Evolutionary conservation across 2,329 filamentous ascomycete species (phyloP).

Genomic region (Penicillium sp.): DNA sequence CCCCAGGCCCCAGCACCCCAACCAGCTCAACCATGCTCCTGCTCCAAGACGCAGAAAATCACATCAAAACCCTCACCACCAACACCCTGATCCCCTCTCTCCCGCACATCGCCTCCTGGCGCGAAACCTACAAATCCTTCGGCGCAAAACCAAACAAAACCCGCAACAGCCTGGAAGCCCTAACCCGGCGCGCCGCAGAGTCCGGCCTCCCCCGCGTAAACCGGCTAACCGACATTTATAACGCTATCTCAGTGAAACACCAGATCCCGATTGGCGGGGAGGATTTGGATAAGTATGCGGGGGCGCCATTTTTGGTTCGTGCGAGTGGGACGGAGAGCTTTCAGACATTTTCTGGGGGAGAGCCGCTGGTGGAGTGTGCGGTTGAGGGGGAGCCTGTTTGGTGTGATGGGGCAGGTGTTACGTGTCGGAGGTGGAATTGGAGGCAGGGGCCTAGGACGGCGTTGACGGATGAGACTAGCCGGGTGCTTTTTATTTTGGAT

Average conservation of each 20-base stretch:
- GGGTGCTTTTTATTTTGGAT: slow-evolving; percentile 30
- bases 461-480: slow-evolving; percentile 36
- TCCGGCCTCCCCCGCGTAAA: slow-evolving; percentile 41
- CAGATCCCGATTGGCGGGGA: slow-evolving; percentile 44
- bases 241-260: slow-evolving; percentile 42
- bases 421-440: slow-evolving; percentile 46
- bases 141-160: slow-evolving; percentile 43
- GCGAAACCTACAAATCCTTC: slow-evolving; percentile 42
- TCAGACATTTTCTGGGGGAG: slow-evolving; percentile 32
- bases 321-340: slow-evolving; percentile 40
- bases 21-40: slow-evolving; percentile 34
- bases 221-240: slow-evolving; percentile 44
- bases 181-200: slow-evolving; percentile 33
- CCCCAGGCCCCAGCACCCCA: slow-evolving; percentile 34
- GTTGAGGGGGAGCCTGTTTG: slow-evolving; percentile 41
- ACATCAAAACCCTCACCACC: slow-evolving; percentile 3
- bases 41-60: slow-evolving; percentile 22
- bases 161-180: slow-evolving; percentile 40
- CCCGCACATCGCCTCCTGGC: slow-evolving; percentile 41
- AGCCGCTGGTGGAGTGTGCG: slow-evolving; percentile 21
- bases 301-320: slow-evolving; percentile 32
- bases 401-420: slow-evolving; percentile 42
- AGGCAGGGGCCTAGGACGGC: slow-evolving; percentile 40
- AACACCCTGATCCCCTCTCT: slow-evolving; percentile 31
- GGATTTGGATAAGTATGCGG: slow-evolving; percentile 41